These are phyloP conservation scores for Ceratocystis cubensis DNA, from an alignment of 2,329 filamentous ascomycete genomes.

Conservation along the genomic window DNA sequence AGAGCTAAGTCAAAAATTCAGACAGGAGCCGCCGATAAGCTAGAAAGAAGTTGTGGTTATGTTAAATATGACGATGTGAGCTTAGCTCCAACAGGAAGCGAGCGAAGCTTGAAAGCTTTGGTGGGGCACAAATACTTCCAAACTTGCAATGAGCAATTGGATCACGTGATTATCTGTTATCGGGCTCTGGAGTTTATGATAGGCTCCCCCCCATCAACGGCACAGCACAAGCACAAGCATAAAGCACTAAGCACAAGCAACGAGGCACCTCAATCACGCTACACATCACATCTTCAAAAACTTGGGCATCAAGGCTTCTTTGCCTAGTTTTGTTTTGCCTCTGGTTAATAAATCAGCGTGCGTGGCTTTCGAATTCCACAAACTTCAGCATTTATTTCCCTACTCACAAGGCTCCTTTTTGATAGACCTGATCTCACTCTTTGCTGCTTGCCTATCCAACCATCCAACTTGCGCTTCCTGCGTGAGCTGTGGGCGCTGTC, in stretches of 20 bases:
- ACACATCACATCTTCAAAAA: background rate
- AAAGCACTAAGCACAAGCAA: background rate
- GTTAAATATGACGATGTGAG: background rate
- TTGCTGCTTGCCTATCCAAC: background rate
- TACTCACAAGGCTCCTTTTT: background rate
- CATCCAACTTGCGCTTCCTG: background rate
- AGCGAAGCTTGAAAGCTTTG: background rate
- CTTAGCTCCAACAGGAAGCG: background rate
- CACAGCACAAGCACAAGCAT: background rate
- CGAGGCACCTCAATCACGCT: background rate
- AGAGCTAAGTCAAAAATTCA: background rate
- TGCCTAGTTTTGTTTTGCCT: background rate
- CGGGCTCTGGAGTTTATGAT: background rate
- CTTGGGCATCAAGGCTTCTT: background rate
- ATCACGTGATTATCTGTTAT: background rate
- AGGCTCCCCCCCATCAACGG: background rate
- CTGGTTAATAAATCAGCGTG: background rate
- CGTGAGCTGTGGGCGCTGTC: background rate
- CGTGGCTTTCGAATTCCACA: background rate
- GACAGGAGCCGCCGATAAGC: too few species aligned
- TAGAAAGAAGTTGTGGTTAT: background rate
- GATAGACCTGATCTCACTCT: background rate
- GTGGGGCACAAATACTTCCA: background rate
- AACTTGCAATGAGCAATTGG: background rate
- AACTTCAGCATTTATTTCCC: background rate